Percentiles rank a stretch among this genome's conserved stretches.
Evolutionary conservation across 352 stramenopile species (phyloP).

Genomic region (Phytopythium litorale): DNA sequence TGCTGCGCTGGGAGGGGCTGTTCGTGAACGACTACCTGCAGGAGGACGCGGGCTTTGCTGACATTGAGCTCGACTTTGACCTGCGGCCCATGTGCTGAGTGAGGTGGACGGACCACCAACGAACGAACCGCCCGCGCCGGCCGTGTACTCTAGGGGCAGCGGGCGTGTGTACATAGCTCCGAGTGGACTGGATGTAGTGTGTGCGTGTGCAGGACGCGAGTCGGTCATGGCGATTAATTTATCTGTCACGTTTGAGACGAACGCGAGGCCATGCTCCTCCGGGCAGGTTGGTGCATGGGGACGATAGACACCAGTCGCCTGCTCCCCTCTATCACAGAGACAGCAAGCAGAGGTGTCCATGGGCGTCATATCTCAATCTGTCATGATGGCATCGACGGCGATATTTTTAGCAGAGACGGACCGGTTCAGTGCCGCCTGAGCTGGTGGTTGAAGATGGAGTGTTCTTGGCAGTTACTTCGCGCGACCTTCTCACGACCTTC

Average conservation of each 20-base stretch:
- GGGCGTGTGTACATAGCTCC: not conserved
- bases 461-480: not conserved
- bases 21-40: slow-evolving; percentile 72
- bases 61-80: slow-evolving; percentile 40
- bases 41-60: slow-evolving; percentile 26
- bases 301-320: too few species aligned
- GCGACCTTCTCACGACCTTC: slow-evolving; percentile 1
- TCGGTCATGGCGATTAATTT: not conserved
- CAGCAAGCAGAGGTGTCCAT: not conserved
- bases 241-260: not conserved
- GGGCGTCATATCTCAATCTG: too few species aligned
- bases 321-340: too few species aligned
- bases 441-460: not conserved
- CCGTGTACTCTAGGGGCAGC: not conserved
- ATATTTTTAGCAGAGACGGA: too few species aligned
- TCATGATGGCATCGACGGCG: too few species aligned
- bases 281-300: too few species aligned
- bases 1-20: slow-evolving; percentile 63
- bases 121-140: too few species aligned
- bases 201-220: not conserved
- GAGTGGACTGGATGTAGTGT: not conserved
- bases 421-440: too few species aligned
- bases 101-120: too few species aligned
- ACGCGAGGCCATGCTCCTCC: too few species aligned
- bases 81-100: slow-evolving; percentile 4